Conservation (phyloP, 371 early-diverging fungal genomes). For the Mortierella sp. region DNA sequence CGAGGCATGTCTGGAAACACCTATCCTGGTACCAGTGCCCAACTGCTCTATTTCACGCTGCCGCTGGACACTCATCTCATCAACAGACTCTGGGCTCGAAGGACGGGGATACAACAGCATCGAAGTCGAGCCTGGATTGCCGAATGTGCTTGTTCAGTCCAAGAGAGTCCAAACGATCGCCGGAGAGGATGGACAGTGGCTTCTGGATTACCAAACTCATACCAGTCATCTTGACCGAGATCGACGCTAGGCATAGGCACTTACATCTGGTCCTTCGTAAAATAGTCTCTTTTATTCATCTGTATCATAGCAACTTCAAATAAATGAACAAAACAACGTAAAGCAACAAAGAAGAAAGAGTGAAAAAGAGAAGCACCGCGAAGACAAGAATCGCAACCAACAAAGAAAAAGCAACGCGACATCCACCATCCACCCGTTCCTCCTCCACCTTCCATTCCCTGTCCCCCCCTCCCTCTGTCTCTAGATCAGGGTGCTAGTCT, state of each 20-base stretch:
- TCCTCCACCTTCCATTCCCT: background rate
- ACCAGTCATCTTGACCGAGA: slow-evolving; percentile 42
- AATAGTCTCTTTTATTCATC: background rate
- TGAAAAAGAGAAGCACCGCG: background rate
- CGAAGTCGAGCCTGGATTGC: background rate
- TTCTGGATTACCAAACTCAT: slow-evolving; percentile 42
- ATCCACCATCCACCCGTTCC: background rate
- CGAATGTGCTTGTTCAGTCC: slow-evolving; percentile 23
- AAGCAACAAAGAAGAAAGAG: background rate
- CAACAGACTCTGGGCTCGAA: background rate
- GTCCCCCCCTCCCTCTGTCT: background rate
- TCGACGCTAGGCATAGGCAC: slow-evolving; percentile 16
- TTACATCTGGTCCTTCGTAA: background rate
- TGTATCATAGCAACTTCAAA: background rate
- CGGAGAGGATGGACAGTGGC: slow-evolving; percentile 42
- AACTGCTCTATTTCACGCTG: slow-evolving; percentile 55
- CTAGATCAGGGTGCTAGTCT: slow-evolving; percentile 11
- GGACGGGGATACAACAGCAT: background rate
- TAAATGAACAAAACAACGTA: background rate
- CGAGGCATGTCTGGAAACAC: slow-evolving; percentile 47
- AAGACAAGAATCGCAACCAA: background rate
- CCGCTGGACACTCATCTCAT: slow-evolving; percentile 32
- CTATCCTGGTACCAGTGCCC: slow-evolving; percentile 43
- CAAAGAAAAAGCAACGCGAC: background rate
- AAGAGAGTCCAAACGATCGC: slow-evolving; percentile 13